Conservation (phyloP, 768 basidiomycete genomes). For the Suillus cothurnatus region DNA sequence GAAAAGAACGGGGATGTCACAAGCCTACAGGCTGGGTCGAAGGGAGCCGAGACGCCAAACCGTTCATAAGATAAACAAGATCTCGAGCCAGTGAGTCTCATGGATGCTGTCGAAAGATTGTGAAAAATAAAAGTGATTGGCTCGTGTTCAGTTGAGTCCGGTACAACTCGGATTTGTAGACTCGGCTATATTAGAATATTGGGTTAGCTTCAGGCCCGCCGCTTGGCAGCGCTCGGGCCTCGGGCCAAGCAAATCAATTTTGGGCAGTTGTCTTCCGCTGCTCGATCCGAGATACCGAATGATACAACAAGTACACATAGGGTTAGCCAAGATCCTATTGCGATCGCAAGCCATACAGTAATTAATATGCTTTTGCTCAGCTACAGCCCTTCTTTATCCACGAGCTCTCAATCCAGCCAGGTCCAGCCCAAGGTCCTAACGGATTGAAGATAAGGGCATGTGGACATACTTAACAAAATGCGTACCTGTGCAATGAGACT, state of each 20-base stretch:
- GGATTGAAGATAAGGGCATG: not conserved
- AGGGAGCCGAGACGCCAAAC: conserved; percentile 42
- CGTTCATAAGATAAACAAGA: conserved; percentile 17
- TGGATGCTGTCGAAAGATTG: conserved; percentile 5
- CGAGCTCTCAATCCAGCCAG: not conserved
- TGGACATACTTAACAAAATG: not conserved
- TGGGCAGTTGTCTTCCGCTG: not conserved
- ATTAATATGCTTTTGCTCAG: not conserved
- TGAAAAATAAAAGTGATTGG: conserved; percentile 2
- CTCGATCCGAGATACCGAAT: not conserved
- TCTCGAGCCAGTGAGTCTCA: conserved; percentile 11
- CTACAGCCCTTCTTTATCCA: not conserved
- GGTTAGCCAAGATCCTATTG: not conserved
- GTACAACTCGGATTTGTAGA: not conserved
- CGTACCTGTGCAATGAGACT: conserved; percentile 51
- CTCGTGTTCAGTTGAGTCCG: not conserved
- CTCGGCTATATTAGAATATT: not conserved
- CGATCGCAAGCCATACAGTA: not conserved
- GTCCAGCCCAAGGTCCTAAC: conserved; percentile 27
- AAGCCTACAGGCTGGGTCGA: conserved; percentile 39
- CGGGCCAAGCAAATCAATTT: not conserved
- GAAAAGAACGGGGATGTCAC: conserved; percentile 47
- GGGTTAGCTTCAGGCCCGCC: not conserved
- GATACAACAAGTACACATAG: not conserved
- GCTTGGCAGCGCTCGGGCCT: not conserved